A percentile compares a stretch with the other conserved stretches of the same genome.
These are phyloP conservation scores for Dimocarpus longan DNA, from an alignment of 345 rosid species.

Conservation along the genomic window DNA sequence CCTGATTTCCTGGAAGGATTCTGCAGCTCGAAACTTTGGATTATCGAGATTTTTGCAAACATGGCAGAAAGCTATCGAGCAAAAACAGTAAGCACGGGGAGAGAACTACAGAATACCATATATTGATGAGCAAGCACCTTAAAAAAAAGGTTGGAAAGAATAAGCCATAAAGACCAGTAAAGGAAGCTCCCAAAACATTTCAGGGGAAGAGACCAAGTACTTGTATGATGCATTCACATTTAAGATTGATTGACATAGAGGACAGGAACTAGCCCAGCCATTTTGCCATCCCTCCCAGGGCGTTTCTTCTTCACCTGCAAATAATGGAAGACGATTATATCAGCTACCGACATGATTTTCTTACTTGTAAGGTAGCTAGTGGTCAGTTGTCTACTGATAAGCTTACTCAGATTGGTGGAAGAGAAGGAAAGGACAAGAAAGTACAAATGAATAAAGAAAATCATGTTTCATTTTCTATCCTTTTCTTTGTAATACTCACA, in stretches of 20 bases:
- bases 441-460: not conserved
- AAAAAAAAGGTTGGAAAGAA: not conserved
- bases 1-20: not conserved
- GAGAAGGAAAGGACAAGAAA: not conserved
- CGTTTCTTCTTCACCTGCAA: conserved; percentile 96
- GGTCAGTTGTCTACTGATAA: not conserved
- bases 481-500: conserved; percentile 53
- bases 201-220: not conserved
- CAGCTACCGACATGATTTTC: too few relatives aligned
- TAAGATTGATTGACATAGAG: conserved; percentile 80
- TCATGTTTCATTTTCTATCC: not conserved
- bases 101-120: not conserved
- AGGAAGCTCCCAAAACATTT: not conserved
- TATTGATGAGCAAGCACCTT: not conserved
- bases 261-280: conserved; percentile 97
- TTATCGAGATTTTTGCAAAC: not conserved
- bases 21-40: not conserved
- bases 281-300: conserved; percentile 95
- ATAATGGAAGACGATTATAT: not conserved
- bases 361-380: not conserved
- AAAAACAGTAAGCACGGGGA: too few relatives aligned
- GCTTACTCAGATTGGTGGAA: not conserved
- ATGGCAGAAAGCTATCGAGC: not conserved
- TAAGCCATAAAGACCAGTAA: not conserved
- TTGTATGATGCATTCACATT: conserved; percentile 22